Conservation (phyloP, 257 asterid genomes). For the Primulina eburnea region DNA sequence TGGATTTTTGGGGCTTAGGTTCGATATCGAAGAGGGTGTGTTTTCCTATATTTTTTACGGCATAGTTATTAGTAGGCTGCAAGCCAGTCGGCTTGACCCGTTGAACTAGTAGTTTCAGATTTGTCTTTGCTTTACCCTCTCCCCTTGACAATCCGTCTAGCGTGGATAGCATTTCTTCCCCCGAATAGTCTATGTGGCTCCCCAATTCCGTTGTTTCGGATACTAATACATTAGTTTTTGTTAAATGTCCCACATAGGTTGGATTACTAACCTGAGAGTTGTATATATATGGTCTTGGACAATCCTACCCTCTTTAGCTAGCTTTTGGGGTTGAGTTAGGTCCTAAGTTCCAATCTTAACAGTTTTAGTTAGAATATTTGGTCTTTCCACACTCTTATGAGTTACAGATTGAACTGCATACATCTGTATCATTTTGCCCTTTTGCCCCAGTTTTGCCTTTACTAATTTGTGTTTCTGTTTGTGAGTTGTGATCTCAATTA, state of each 20-base stretch:
- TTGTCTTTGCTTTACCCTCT: too few relatives aligned
- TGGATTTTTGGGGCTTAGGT: slow-evolving; percentile 19
- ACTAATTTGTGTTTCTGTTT: background rate
- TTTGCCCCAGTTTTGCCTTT: background rate
- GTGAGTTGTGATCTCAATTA: slow-evolving; percentile 5
- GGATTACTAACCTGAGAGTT: too few relatives aligned
- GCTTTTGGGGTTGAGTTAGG: too few relatives aligned
- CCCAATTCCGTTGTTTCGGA: background rate
- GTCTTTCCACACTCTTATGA: background rate
- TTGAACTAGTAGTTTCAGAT: background rate
- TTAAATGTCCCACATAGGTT: too few relatives aligned
- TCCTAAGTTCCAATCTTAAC: too few relatives aligned
- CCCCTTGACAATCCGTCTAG: too few relatives aligned
- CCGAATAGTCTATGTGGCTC: too few relatives aligned
- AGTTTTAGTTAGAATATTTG: slow-evolving; percentile 2
- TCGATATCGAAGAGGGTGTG: slow-evolving; percentile 4
- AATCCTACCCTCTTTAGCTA: too few relatives aligned
- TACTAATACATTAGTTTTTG: background rate
- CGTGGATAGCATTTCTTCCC: too few relatives aligned
- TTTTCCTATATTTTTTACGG: slow-evolving; percentile 5
- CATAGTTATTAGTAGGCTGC: background rate
- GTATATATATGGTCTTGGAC: too few relatives aligned
- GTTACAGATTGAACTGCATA: slow-evolving; percentile 1
- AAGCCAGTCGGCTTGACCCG: background rate
- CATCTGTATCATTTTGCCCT: background rate